phyloP scores from a whole-genome alignment of 352 stramenopile genomes.

The Pythium scleroteichum region DNA sequence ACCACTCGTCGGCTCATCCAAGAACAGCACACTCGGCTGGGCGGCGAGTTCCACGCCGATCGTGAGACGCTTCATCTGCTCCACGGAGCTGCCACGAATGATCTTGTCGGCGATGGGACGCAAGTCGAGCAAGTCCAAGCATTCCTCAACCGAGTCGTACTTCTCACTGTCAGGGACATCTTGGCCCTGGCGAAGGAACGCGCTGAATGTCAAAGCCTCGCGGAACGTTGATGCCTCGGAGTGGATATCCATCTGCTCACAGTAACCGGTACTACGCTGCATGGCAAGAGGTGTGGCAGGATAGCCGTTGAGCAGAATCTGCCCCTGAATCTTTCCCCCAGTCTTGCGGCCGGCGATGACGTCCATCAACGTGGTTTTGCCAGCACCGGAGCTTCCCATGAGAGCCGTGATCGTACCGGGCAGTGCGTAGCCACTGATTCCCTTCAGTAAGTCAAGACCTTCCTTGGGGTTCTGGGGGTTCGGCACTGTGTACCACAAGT shows the following conservation, averaged over 20 bases:
- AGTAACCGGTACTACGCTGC: conserved; percentile 29
- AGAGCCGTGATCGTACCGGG: conserved; percentile 46
- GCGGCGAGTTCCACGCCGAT: conserved; percentile 92
- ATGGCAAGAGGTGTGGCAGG: conserved; percentile 25
- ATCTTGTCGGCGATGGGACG: conserved; percentile 33
- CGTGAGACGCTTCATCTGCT: conserved; percentile 65
- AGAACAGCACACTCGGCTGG: conserved; percentile 80
- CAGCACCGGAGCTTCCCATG: conserved; percentile 52
- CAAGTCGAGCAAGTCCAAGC: conserved; percentile 29
- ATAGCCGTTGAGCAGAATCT: conserved; percentile 45
- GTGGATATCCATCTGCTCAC: conserved; percentile 34
- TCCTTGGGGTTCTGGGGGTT: conserved; percentile 30
- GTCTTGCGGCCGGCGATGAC: conserved; percentile 90
- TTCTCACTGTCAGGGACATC: conserved; percentile 29
- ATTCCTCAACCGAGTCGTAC: conserved; percentile 31
- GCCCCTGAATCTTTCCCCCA: conserved; percentile 64
- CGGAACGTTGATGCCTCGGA: conserved; percentile 27
- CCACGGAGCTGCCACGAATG: conserved; percentile 35
- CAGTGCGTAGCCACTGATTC: conserved; percentile 36
- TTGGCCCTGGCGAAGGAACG: conserved; percentile 50
- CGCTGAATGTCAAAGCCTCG: conserved; percentile 33
- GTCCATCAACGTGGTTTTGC: conserved; percentile 92
- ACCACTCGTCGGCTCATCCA: conserved; percentile 88
- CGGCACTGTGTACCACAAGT: conserved; percentile 37
- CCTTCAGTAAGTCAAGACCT: conserved; percentile 45